Evolutionary conservation across 169 alveolate genomes (phyloP).

Genomic region (Perkinsus marinus): DNA sequence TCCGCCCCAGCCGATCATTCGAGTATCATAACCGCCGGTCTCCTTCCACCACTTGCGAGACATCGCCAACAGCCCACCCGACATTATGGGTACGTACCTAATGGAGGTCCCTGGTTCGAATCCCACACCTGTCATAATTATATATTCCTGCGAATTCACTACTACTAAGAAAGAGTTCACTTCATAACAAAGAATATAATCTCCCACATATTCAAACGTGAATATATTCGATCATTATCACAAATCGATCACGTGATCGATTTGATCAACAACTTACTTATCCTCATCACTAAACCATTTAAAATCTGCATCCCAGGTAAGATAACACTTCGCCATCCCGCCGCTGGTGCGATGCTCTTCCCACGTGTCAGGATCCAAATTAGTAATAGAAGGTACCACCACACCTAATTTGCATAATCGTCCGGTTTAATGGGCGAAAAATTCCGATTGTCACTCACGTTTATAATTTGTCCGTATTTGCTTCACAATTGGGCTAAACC

Average conservation of each 20-base stretch:
- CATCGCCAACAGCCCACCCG: conserved; percentile 34
- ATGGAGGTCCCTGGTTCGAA: background rate
- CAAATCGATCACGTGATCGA: background rate
- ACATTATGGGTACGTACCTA: conserved; percentile 17
- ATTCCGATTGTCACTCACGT: conserved; percentile 13
- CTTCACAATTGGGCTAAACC: conserved; percentile 16
- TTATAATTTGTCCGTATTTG: conserved; percentile 15
- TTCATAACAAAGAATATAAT: too few relatives aligned
- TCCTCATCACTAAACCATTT: conserved; percentile 33
- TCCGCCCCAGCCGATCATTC: conserved; percentile 46
- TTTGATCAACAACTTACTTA: background rate
- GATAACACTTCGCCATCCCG: conserved; percentile 34
- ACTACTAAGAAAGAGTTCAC: too few relatives aligned
- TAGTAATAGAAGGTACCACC: conserved; percentile 42
- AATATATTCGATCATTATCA: too few relatives aligned
- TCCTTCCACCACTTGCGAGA: conserved; percentile 39
- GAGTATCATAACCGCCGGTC: conserved; percentile 30
- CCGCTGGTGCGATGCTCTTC: conserved; percentile 19
- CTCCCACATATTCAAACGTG: too few relatives aligned
- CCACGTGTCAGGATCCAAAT: conserved; percentile 43
- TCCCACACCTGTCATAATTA: background rate
- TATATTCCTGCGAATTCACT: too few relatives aligned
- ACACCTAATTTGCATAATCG: conserved; percentile 5
- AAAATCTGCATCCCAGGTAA: conserved; percentile 40
- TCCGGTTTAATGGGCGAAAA: background rate